Conservation (phyloP, 2,329 filamentous ascomycete species). For the Alternaria conjuncta region DNA sequence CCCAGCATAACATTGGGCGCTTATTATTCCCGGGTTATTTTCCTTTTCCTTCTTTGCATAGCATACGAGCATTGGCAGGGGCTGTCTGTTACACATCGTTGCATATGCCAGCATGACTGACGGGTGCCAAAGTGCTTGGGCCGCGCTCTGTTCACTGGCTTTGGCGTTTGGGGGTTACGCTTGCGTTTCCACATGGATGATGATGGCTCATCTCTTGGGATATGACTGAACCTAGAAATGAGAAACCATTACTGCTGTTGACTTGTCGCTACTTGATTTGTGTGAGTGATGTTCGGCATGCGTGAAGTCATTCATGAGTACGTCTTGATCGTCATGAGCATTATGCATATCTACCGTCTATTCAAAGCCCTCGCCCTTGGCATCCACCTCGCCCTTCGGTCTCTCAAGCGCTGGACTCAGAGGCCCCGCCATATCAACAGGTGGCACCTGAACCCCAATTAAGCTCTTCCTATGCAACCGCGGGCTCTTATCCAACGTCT, state of each 20-base stretch:
- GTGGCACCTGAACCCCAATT: constrained; percentile 42
- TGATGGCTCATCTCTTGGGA: not conserved
- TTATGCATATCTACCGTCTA: constrained; percentile 17
- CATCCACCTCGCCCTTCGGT: constrained; percentile 25
- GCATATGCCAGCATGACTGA: constrained; percentile 34
- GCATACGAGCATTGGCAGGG: constrained; percentile 37
- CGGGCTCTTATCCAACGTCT: constrained; percentile 45
- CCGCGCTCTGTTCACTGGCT: constrained; percentile 33
- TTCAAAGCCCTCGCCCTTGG: constrained; percentile 42
- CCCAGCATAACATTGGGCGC: constrained; percentile 35
- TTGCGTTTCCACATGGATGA: not conserved
- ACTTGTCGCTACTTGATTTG: not conserved
- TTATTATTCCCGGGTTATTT: constrained; percentile 23
- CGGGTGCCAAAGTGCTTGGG: constrained; percentile 50
- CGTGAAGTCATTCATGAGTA: not conserved
- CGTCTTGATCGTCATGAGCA: not conserved
- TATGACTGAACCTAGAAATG: not conserved
- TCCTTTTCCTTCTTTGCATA: constrained; percentile 35
- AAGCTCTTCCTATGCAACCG: constrained; percentile 53
- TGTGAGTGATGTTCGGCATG: not conserved
- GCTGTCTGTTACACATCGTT: constrained; percentile 15
- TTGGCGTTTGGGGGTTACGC: constrained; percentile 30
- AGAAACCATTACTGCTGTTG: not conserved
- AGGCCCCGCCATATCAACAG: constrained; percentile 33
- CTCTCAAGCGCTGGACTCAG: constrained; percentile 41